Conservation (phyloP, 768 basidiomycete genomes). For the Termitomyces sp. region DNA sequence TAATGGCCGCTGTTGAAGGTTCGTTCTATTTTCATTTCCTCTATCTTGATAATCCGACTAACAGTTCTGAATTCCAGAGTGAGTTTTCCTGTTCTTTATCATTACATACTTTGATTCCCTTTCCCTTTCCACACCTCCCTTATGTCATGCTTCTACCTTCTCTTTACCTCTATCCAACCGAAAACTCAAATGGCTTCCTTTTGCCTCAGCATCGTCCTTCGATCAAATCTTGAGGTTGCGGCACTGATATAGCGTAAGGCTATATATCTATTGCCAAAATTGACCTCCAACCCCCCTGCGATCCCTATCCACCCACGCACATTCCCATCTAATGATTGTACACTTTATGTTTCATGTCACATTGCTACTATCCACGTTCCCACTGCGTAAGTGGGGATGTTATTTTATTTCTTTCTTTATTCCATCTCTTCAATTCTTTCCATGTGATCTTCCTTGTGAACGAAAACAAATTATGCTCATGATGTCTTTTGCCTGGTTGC, state of each 20-base stretch:
- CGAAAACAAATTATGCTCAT: constrained; percentile 19
- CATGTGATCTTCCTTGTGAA: constrained; percentile 7
- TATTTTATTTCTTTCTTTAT: constrained; percentile 12
- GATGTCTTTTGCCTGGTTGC: constrained; percentile 19
- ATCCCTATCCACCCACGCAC: not conserved
- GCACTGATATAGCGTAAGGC: constrained; percentile 47
- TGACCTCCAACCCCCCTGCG: not conserved
- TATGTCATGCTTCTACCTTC: constrained; percentile 11
- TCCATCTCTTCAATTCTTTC: not conserved
- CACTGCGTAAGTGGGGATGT: constrained; percentile 11
- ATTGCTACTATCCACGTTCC: constrained; percentile 12
- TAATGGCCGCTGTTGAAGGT: constrained; percentile 98
- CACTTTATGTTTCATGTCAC: constrained; percentile 4
- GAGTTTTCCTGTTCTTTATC: constrained; percentile 36
- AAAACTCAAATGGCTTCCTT: constrained; percentile 27
- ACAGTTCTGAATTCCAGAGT: constrained; percentile 41
- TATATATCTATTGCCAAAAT: constrained; percentile 2
- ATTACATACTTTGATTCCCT: constrained; percentile 13
- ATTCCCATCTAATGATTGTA: constrained; percentile 11
- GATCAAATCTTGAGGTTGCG: constrained; percentile 57
- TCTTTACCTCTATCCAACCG: constrained; percentile 10
- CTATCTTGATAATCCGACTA: constrained; percentile 4
- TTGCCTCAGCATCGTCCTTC: constrained; percentile 57
- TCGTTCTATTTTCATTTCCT: constrained; percentile 18
- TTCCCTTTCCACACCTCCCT: constrained; percentile 14